A percentile compares a stretch with the other conserved stretches of the same genome.
Conservation (phyloP, 208 protist genomes). For the Crithidia sp. region DNA sequence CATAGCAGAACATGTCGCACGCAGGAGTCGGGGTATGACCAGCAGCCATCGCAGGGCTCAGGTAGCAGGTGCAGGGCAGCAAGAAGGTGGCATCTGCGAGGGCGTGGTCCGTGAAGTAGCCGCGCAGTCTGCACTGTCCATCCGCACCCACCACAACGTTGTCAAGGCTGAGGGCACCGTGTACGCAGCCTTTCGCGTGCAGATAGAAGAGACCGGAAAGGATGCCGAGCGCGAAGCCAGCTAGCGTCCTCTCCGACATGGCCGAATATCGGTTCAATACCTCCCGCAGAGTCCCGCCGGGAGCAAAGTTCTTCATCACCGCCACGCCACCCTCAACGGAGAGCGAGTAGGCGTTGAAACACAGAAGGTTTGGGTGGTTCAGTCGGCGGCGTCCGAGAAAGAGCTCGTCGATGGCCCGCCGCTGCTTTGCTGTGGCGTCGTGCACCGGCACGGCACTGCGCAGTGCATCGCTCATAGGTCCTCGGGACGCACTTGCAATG, state of each 20-base stretch:
- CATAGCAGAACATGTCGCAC: slow-evolving; percentile 76
- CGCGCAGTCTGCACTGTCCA: slow-evolving; percentile 63
- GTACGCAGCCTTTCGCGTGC: slow-evolving; percentile 53
- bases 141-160: slow-evolving; percentile 63
- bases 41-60: slow-evolving; percentile 67
- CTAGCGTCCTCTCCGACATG: slow-evolving; percentile 20
- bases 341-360: slow-evolving; percentile 9
- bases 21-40: slow-evolving; percentile 40
- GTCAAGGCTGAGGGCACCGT: slow-evolving; percentile 68
- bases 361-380: slow-evolving; percentile 24
- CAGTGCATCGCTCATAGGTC: background rate
- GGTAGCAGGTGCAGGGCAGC: slow-evolving; percentile 44
- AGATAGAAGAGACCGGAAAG: slow-evolving; percentile 60
- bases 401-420: background rate
- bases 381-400: background rate
- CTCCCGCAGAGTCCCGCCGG: slow-evolving; percentile 44
- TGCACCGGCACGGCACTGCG: background rate
- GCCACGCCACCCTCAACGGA: slow-evolving; percentile 17
- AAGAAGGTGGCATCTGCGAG: slow-evolving; percentile 26
- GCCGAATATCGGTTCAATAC: slow-evolving; percentile 21
- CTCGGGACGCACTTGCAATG: background rate
- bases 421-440: background rate
- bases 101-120: slow-evolving; percentile 42
- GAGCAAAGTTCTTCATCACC: slow-evolving; percentile 44
- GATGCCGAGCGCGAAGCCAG: slow-evolving; percentile 53